Base-by-base conservation (phyloP, 345 rosid genomes). In the Turritis glabra region DNA sequence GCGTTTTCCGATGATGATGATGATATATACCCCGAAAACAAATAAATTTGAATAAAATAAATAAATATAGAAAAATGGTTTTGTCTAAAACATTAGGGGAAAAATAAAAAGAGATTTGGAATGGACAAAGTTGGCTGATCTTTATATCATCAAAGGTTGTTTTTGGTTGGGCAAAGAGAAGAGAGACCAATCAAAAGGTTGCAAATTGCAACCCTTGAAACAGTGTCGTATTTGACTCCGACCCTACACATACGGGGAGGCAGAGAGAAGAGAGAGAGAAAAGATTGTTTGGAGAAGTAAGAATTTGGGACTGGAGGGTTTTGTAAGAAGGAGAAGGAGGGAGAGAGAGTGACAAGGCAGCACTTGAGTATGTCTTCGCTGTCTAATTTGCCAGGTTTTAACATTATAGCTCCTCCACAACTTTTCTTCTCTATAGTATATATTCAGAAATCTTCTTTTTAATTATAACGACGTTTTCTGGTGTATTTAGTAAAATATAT, bases 291-390 rank as follows among this genome's bases (percentile, higher is more conserved):
- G 11, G 25, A 3, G 72, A 57, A 27, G 43, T 23, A 3, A 63
- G 58, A 58, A 56, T 4, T 60, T 38, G 67, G 35, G 67, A 38
- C 65, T 64, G 58, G 77, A 63, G 67, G 80, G 82, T 51, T 76
- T 77, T 79, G 85, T 81, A 77, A 78, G 67, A 72, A 62, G 29
- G 3, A 63, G 69, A 67, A 38, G 71, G 7, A 55, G 69, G 78
- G 87, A 82, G 83, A 87, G 72, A 79, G 87, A 82, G 89, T 86
- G 86, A 84, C 82, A 73, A 72, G 73, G 73, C 65, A 67, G 77
- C 78, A 80, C 81, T 84, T 80, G 84, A 84, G 81, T 66, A 71
- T 81, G 83, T 82, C 85, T 84, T 75, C 82, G 77, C 85, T 84
- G 87, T 83, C 84, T 69, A 47, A 77, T 56, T 77, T 71, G 80